Evolutionary conservation across 495 filamentous ascomycete genomes (phyloP), one percentile per base, ranked within the genome.

Genomic region (Annulohypoxylon stygium): DNA sequence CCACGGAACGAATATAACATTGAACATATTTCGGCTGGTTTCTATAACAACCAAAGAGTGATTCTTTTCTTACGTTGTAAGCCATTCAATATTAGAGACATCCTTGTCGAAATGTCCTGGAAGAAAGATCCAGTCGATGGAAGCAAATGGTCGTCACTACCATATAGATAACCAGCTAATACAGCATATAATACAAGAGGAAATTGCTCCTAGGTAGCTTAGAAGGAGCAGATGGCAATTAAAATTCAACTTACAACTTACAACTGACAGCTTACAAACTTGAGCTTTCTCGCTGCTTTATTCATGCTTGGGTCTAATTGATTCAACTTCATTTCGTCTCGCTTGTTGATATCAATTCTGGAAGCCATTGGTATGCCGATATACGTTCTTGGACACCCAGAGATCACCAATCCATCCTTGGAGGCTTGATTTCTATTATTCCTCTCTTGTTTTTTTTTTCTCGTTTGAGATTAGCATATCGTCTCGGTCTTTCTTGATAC

Each of bases 291-390:
- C n/a, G 23, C 9, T 34, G 12, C 16, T 12, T 3, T 39, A 39
- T 4, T 14, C 11, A 39, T 12, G 47, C 4, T 6, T 30, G 30
- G 30, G 43, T 16, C 8, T 47, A 2, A 16, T 45, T 43, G 1
- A 25, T 9, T 54, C 37, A 1, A 14, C 10, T 53, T 58, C 37
- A 36, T 33, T 62, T 16, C 58, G 51, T 14, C 34, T 45, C 20
- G 6, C 61, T 41, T 63, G 33, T 54, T 39, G 16, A 30, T 41
- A 54, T 33, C 23, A 34, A 37, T 59, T 66, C 47, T 12, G 8
- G 33, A 64, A 25, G 34, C 51, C 20, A 47, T 39, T 50, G 65
- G 61, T 73, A 69, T 68, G 43, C 63, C 26, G n/a, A 37, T 57
- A 69, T 54, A 26, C 39, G 39, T 59, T 60, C 51, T 67, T 50